Conservation (phyloP, 2,329 filamentous ascomycete genomes). For the Cladosporium sp. region DNA sequence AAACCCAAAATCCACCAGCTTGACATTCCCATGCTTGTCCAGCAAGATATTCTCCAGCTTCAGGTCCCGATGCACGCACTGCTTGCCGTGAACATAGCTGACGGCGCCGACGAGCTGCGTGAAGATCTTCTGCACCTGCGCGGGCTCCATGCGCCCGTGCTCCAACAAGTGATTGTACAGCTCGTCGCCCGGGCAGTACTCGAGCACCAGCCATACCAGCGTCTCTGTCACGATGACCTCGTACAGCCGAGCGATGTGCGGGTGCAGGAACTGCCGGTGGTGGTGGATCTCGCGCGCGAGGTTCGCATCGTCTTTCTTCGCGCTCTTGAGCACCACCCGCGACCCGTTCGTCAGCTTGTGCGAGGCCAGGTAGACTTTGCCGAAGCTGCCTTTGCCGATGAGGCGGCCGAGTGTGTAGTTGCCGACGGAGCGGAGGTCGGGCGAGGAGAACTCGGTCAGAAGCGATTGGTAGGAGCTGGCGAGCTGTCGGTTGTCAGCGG, state of each 20-base stretch:
- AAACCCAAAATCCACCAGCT: slow-evolving; percentile 96
- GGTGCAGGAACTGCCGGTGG: slow-evolving; percentile 94
- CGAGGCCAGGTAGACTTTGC: slow-evolving; percentile 91
- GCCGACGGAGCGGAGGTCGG: slow-evolving; percentile 84
- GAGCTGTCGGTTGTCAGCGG: slow-evolving; percentile 54
- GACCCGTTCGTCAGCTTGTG: slow-evolving; percentile 98
- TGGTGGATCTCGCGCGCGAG: slow-evolving; percentile 97
- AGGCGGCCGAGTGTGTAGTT: slow-evolving; percentile 89
- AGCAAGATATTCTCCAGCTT: slow-evolving; percentile 95
- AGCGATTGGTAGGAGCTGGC: slow-evolving; percentile 94
- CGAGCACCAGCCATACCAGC: slow-evolving; percentile 91
- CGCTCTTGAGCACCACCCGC: slow-evolving; percentile 98
- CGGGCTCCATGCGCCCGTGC: slow-evolving; percentile 73
- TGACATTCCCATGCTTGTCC: slow-evolving; percentile 95
- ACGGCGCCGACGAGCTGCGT: slow-evolving; percentile 93
- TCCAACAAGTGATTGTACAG: slow-evolving; percentile 91
- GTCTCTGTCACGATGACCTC: slow-evolving; percentile 96
- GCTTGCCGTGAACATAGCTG: slow-evolving; percentile 88
- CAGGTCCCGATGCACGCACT: slow-evolving; percentile 91
- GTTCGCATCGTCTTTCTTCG: slow-evolving; percentile 91
- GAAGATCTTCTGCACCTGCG: slow-evolving; percentile 93
- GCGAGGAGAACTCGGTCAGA: slow-evolving; percentile 90
- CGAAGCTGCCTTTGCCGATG: slow-evolving; percentile 96
- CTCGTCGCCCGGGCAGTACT: slow-evolving; percentile 95
- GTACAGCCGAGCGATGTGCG: slow-evolving; percentile 92